Evolutionary conservation across 2,329 filamentous ascomycete species (phyloP), one percentile per base, ranked within the genome.

Genomic region (Phaeosphaeria sp.): DNA sequence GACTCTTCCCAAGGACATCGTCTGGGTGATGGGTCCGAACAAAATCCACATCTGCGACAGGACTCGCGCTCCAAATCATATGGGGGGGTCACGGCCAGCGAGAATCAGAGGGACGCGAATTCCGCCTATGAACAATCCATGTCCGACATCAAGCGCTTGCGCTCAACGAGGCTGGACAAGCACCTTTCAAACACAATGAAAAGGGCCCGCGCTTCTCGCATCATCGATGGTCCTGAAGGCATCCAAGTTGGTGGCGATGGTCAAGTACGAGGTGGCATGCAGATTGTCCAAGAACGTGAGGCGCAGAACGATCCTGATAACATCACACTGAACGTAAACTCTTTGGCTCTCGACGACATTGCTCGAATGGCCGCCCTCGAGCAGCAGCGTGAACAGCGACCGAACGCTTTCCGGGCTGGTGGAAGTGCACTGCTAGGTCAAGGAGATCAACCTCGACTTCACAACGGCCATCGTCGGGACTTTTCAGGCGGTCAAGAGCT

Each of bases 331-430:
- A 92, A 92, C 36, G 89, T 93, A 65, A 93, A 98, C 77, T 92
- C 92, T 22, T 86, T 99, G 60, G 97, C 94, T 0, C 81, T 99
- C 55, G 95, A 99, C 71, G 95, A 99, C 72, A 98, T 99, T 66
- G 93, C 95, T 9, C 87, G 95, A 62, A 96, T 99, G 70, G 93
- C 97, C 43, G 95, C 95, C 33, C 92, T 95, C 15, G 93, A 98
- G 76, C 94, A 98, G 78, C 93, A 94, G 22, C 89, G 93, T 67
- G 94, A 98, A 73, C 92, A 96, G 74, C 85, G 91, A 61, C 90
- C 91, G 15, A 92, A 90, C 73, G 89, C 90, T 13, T 92, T 92
- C 71, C 90, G 89, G 59, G 89, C 90, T 69, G 87, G 89, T 42
- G 87, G 91, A 22, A 88, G 89, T 60, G 89, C 90, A 46, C 80